phyloP scores from a whole-genome alignment of 495 filamentous ascomycete species.

The Hypoxylon rickii region DNA sequence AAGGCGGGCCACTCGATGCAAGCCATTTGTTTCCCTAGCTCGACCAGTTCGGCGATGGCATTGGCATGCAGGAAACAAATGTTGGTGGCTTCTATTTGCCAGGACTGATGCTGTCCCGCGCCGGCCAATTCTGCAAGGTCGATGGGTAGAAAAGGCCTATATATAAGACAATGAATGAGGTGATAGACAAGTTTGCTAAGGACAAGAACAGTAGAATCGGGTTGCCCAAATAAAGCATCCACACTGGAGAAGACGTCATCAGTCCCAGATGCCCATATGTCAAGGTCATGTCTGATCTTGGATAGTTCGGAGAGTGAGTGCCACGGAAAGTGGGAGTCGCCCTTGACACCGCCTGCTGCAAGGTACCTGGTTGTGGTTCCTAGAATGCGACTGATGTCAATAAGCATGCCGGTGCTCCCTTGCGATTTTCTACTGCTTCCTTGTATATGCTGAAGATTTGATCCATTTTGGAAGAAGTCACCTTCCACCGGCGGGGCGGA shows the following conservation, averaged over 20 bases:
- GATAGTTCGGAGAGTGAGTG: constrained; percentile 82
- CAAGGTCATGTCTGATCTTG: constrained; percentile 81
- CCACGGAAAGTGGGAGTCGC: constrained; percentile 88
- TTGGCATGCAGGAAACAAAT: constrained; percentile 87
- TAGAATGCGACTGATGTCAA: constrained; percentile 80
- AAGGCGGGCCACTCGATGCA: constrained; percentile 82
- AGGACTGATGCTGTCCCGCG: constrained; percentile 82
- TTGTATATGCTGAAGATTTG: constrained; percentile 69
- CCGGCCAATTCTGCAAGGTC: constrained; percentile 78
- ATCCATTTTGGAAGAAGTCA: constrained; percentile 74
- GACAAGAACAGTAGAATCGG: constrained; percentile 75
- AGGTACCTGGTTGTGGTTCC: constrained; percentile 84
- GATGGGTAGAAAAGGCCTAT: constrained; percentile 82
- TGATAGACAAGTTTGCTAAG: constrained; percentile 85
- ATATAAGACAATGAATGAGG: constrained; percentile 81
- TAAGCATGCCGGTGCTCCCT: constrained; percentile 72
- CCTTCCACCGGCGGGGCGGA: constrained; percentile 65
- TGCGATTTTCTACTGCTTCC: constrained; percentile 69
- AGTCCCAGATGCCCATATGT: constrained; percentile 81
- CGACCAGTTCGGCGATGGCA: constrained; percentile 80
- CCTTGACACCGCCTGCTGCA: constrained; percentile 82
- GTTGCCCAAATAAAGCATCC: constrained; percentile 73
- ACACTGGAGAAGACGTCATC: constrained; percentile 78
- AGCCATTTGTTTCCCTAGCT: constrained; percentile 67
- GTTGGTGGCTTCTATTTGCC: constrained; percentile 88